Evolutionary conservation across 2,329 filamentous ascomycete genomes (phyloP).

Genomic region (Fusarium sp.): DNA sequence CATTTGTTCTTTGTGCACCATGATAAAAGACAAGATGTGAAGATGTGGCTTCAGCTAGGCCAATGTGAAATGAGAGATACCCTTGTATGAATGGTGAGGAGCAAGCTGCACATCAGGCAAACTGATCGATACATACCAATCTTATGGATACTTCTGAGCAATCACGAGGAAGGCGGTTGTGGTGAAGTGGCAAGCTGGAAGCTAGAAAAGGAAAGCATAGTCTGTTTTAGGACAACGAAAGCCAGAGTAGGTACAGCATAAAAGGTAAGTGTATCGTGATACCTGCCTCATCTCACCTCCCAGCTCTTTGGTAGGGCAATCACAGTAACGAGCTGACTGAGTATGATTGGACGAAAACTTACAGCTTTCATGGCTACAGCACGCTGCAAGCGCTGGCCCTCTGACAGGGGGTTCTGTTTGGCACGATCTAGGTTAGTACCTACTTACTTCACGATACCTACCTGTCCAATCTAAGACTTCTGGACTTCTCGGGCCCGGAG

Average conservation of each 20-base stretch:
- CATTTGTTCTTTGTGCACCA: conserved; percentile 33
- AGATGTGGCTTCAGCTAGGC: conserved; percentile 10
- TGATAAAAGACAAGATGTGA: conserved; percentile 18
- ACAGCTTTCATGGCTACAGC: conserved; percentile 43
- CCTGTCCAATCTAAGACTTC: conserved; percentile 16
- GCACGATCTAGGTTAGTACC: conserved; percentile 1
- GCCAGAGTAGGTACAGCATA: conserved; percentile 17
- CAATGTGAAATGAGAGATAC: conserved; percentile 4
- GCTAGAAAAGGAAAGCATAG: conserved; percentile 40
- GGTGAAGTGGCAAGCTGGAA: conserved; percentile 40
- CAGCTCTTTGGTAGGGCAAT: conserved; percentile 15
- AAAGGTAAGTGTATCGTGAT: conserved; percentile 12
- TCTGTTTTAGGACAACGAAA: conserved; percentile 35
- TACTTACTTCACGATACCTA: conserved; percentile 15
- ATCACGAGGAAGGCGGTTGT: conserved; percentile 29
- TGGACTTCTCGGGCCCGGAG: conserved; percentile 28
- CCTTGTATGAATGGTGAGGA: conserved; percentile 11
- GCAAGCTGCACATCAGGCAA: background rate
- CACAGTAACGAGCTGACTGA: conserved; percentile 17
- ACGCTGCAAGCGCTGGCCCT: conserved; percentile 34
- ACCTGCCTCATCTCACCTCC: conserved; percentile 24
- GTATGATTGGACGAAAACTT: conserved; percentile 2
- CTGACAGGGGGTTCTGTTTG: conserved; percentile 11
- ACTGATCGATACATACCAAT: background rate
- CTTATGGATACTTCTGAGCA: conserved; percentile 11